phyloP scores from a whole-genome alignment of 805 yeast species.

The Saccharomyces eubayanus region DNA sequence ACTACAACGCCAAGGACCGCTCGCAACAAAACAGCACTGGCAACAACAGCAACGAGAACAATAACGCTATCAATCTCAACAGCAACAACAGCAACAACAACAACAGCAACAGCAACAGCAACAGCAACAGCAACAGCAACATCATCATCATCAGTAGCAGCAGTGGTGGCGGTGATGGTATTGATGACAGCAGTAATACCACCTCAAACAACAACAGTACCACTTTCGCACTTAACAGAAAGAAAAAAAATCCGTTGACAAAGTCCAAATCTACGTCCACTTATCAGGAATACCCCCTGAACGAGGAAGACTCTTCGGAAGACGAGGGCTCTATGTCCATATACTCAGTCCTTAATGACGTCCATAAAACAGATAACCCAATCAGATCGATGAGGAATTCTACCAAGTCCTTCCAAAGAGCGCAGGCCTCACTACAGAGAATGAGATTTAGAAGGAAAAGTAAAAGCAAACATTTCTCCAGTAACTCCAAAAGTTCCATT shows the following conservation, averaged over 20 bases:
- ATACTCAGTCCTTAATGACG: constrained; percentile 45
- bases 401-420: constrained; percentile 48
- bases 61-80: not conserved
- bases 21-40: not conserved
- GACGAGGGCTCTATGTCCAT: constrained; percentile 65
- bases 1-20: constrained; percentile 13
- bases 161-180: not conserved
- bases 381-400: constrained; percentile 32
- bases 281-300: constrained; percentile 4
- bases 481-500: constrained; percentile 21
- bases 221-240: not conserved
- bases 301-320: constrained; percentile 32
- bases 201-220: not conserved
- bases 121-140: too few relatives aligned
- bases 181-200: not conserved
- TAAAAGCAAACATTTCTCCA: constrained; percentile 35
- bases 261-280: not conserved
- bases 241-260: not conserved
- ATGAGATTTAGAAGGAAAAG: constrained; percentile 52
- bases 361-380: constrained; percentile 29
- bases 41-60: not conserved
- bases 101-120: too few relatives aligned
- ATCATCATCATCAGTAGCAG: too few relatives aligned
- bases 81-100: too few relatives aligned
- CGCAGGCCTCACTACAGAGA: constrained; percentile 55